Base-by-base conservation (phyloP, 2,329 filamentous ascomycete genomes). In the Fusarium sp. region DNA sequence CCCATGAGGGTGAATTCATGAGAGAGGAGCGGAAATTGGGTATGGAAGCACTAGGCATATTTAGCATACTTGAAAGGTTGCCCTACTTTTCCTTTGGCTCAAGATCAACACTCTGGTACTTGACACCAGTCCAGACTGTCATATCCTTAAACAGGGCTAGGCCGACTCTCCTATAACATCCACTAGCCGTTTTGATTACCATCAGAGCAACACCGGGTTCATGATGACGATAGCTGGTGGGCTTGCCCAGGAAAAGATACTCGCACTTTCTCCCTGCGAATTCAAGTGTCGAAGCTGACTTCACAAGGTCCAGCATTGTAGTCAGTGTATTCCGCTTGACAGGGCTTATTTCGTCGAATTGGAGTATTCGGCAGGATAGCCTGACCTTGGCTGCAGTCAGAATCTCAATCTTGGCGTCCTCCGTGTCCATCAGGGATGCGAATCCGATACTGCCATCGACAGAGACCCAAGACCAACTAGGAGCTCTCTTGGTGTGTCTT, bases 191-290 rank as follows among this genome's bases (percentile, higher is more conserved):
- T 22, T n/a, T 44, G 1, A 61, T 11, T 1, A 36, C 5, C 7
- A 68, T 38, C 3, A 68, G 2, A 1, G 39, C 62, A 3, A 68
- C 0, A 0, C 62, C 54, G 0, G 8, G 13, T 14, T 48, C 22
- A 0, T 7, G 7, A 1, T 60, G 14, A 11, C 0, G 0, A 3
- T 2, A 13, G 0, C 26, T n/a, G 1, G 2, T 6, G 0, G 16
- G 2, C 0, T 24, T 61, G 0, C 65, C 65, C 1, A 68, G 5
- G 2, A 68, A 20, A 7, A 68, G 39, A 15, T 68, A 68, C 0
- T 54, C 10, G 2, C 22, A n/a, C 1, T 15, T 14, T 0, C 11
- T 41, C 2, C 6, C 11, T 4, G 2, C 28, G 0, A 36, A 4
- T 7, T 68, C 65, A 0, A 1, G 6, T 0, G 18, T 2, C 3